These are phyloP conservation scores for Penstemon newberryi DNA, from an alignment of 257 asterid genomes.

Conservation along the genomic window DNA sequence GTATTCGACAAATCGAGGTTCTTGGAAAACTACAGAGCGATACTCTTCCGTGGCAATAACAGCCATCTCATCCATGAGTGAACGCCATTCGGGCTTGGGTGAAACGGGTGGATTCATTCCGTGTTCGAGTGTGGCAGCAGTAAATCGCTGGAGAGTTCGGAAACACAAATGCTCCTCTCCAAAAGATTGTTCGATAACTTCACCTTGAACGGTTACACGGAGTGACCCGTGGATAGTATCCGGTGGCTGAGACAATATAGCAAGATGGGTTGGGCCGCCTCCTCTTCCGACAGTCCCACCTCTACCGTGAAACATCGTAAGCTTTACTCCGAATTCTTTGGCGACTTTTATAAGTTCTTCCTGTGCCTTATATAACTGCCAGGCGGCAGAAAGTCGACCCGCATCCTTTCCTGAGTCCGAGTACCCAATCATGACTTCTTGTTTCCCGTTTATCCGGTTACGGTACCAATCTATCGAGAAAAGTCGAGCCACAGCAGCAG, in stretches of 20 bases:
- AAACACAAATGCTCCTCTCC: constrained; percentile 96
- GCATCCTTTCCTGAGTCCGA: constrained; percentile 98
- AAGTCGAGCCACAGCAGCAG: constrained; percentile 82
- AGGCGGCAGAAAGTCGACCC: constrained; percentile 94
- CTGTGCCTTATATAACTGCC: constrained; percentile 93
- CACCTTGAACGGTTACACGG: constrained; percentile 96
- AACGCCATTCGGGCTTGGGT: constrained; percentile 94
- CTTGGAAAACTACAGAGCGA: constrained; percentile 82
- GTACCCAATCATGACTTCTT: constrained; percentile 97
- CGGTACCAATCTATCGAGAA: constrained; percentile 90
- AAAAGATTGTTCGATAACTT: constrained; percentile 86
- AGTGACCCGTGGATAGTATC: constrained; percentile 88
- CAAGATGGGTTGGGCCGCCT: constrained; percentile 97
- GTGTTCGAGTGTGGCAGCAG: constrained; percentile 99
- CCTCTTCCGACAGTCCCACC: constrained; percentile 97
- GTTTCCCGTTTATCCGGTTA: constrained; percentile 73
- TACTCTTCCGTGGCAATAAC: constrained; percentile 75
- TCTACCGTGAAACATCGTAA: constrained; percentile 90
- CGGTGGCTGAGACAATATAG: constrained; percentile 94
- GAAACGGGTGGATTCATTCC: constrained; percentile 88
- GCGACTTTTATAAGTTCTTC: constrained; percentile 91
- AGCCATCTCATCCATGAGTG: constrained; percentile 93
- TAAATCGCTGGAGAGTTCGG: constrained; percentile 85
- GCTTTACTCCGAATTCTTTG: constrained; percentile 75
- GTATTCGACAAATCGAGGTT: constrained; percentile 92